Evolutionary conservation across 306 rosid species (phyloP).

Genomic region (Lathyrus sativus): DNA sequence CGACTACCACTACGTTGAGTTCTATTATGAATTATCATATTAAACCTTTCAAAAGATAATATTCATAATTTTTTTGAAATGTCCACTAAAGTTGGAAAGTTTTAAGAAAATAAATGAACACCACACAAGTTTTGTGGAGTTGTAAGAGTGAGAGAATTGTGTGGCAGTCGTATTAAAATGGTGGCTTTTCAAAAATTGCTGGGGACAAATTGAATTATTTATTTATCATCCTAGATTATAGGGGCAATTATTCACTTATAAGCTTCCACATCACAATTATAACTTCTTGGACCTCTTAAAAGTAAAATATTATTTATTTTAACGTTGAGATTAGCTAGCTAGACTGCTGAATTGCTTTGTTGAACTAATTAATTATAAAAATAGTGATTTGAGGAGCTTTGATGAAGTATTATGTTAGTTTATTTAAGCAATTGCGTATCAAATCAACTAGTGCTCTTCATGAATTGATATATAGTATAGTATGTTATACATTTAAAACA

Average conservation of each 20-base stretch:
- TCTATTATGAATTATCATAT: too few relatives aligned
- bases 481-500: slow-evolving; percentile 28
- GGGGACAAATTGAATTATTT: too few relatives aligned
- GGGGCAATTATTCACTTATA: background rate
- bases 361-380: slow-evolving; percentile 14
- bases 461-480: background rate
- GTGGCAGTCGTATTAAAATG: too few relatives aligned
- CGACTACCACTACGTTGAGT: too few relatives aligned
- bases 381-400: background rate
- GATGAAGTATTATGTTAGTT: background rate
- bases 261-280: background rate
- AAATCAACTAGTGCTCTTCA: slow-evolving; percentile 14
- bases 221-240: background rate
- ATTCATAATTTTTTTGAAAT: too few relatives aligned
- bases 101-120: too few relatives aligned
- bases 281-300: background rate
- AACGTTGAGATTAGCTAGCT: background rate
- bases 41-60: too few relatives aligned
- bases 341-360: background rate
- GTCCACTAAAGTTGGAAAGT: too few relatives aligned
- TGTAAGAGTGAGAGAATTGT: too few relatives aligned
- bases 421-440: slow-evolving; percentile 35
- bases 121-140: too few relatives aligned
- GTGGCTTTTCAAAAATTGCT: too few relatives aligned
- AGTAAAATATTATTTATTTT: background rate